Evolutionary conservation across 208 protist genomes (phyloP), one percentile per base, ranked within the genome.

Genomic region (Angomonas deanei): DNA sequence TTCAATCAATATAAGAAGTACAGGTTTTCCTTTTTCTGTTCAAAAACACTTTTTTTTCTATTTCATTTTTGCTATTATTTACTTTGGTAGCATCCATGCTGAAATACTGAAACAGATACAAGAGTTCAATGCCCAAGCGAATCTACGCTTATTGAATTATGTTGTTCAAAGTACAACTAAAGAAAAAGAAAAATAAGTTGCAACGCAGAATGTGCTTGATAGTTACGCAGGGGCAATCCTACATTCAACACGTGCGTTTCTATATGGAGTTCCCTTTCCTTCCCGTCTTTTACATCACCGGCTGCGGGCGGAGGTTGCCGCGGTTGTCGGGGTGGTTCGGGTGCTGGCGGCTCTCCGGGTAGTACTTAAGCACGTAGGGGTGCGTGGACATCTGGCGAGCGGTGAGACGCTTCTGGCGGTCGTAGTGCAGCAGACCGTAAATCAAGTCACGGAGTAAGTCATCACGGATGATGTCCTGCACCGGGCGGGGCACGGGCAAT

Each of bases 361-460:
- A 93, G 81, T 91, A 90, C 72, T 87, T 88, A 47, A 75, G 59
- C 32, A 93, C 83, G 71, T 88, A 92, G 28, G 82, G 82, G 61
- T 92, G 86, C 42, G 60, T 76, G 46, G 77, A 68, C 76, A 90
- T 86, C 54, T 92, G 78, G 19, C 83, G 53, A 36, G 85, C 85
- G 54, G 42, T 87, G 52, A 84, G 56, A 49, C 84, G 80, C 69
- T 78, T 77, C 70, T 72, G 77, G 49, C 78, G 77, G 72, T 91
- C 84, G 71, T 89, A 89, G 70, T 88, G 69, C 66, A 91, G 72
- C 28, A 85, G 76, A 33, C 79, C 69, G 53, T 70, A 71, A 66
- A 91, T 82, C 57, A 89, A 68, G 64, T 89, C 81, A 64, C 54
- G 64, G 31, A 91, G 71, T 6, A 82, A 70, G 30, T 70, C 65